A percentile compares a stretch with the other conserved stretches of the same genome.
These are phyloP conservation scores for Geosmithia morbida DNA, from an alignment of 2,329 filamentous ascomycete genomes.

Conservation along the genomic window DNA sequence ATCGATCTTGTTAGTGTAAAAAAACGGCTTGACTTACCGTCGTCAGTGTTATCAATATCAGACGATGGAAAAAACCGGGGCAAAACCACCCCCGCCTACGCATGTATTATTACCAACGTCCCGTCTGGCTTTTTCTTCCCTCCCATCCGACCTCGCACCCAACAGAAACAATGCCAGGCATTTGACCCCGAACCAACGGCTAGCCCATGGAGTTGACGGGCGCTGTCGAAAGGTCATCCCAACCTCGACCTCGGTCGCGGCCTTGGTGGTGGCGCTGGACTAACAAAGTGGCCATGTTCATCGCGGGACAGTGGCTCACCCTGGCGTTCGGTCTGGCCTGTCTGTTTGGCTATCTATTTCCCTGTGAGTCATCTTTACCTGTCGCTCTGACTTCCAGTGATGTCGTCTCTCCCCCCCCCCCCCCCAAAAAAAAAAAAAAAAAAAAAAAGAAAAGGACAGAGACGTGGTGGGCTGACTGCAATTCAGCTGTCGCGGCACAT, in stretches of 20 bases:
- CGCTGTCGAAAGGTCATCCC: slow-evolving; percentile 13
- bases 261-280: background rate
- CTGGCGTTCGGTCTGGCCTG: slow-evolving; percentile 41
- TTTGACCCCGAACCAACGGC: background rate
- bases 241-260: slow-evolving; percentile 23
- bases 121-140: no score
- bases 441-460: no score
- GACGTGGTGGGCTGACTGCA: no score
- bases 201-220: background rate
- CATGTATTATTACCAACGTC: background rate
- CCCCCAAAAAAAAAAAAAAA: no score
- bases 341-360: slow-evolving; percentile 30
- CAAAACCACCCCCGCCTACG: background rate
- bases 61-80: background rate
- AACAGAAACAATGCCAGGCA: background rate
- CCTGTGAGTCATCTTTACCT: slow-evolving; percentile 15
- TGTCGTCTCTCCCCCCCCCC: no score
- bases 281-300: slow-evolving; percentile 12
- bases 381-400: no score
- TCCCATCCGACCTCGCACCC: background rate
- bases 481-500: slow-evolving; percentile 32
- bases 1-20: no score
- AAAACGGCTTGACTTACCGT: no score
- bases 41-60: no score
- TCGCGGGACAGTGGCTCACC: slow-evolving; percentile 49